Conservation (phyloP, 176 grass and related monocot species). For the Pontederia crassipes region DNA sequence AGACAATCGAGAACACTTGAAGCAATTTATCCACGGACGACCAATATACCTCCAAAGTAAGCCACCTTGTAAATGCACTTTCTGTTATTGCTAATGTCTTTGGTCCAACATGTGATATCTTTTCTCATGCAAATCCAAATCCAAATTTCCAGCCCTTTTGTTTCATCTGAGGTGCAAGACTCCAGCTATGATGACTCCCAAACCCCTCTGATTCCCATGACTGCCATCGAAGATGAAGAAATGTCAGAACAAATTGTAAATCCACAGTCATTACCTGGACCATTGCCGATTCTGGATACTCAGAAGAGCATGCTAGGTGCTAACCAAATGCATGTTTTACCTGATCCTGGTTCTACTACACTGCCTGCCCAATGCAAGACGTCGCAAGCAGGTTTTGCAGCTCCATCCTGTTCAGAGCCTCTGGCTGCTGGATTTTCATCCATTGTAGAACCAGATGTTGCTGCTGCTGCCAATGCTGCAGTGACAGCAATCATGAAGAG, state of each 20-base stretch:
- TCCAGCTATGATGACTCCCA: constrained; percentile 47
- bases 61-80: constrained; percentile 3
- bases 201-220: constrained; percentile 57
- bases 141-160: constrained; percentile 42
- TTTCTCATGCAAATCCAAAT: not conserved
- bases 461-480: constrained; percentile 69
- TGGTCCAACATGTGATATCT: not conserved
- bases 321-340: constrained; percentile 13
- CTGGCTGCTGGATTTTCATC: constrained; percentile 5
- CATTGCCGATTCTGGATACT: constrained; percentile 26
- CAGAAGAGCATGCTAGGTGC: constrained; percentile 14
- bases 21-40: constrained; percentile 89
- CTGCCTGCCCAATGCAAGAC: constrained; percentile 15
- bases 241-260: constrained; percentile 47
- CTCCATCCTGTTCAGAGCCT: constrained; percentile 11
- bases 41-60: constrained; percentile 87
- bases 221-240: constrained; percentile 82
- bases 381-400: not conserved
- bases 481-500: constrained; percentile 82
- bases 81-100: not conserved
- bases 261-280: constrained; percentile 3
- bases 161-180: constrained; percentile 51
- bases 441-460: constrained; percentile 38
- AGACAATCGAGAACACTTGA: constrained; percentile 78
- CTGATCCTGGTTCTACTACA: constrained; percentile 9